phyloP scores from a whole-genome alignment of 352 stramenopile genomes.

The Blastocystis sp. region DNA sequence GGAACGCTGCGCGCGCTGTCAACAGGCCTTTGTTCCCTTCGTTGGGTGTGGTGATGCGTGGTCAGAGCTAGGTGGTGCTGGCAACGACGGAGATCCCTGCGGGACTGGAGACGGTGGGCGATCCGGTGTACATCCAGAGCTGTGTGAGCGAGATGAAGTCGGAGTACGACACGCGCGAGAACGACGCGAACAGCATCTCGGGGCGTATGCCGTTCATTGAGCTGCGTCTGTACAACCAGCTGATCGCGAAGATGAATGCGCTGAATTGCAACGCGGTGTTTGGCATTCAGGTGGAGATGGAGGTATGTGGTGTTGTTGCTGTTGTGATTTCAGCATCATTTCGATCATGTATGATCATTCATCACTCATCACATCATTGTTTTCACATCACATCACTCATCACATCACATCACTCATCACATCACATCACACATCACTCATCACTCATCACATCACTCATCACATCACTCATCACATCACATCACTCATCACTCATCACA shows the following conservation, averaged over 20 bases:
- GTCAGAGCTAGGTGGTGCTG: slow-evolving; percentile 69
- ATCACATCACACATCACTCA: not conserved
- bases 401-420: not conserved
- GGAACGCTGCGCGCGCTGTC: slow-evolving; percentile 22
- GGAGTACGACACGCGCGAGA: slow-evolving; percentile 82
- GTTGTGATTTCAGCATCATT: slow-evolving; percentile 7
- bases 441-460: too few species aligned
- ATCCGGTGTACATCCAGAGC: slow-evolving; percentile 90
- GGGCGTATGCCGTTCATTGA: slow-evolving; percentile 95
- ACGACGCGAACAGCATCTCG: slow-evolving; percentile 90
- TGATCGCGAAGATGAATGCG: slow-evolving; percentile 87
- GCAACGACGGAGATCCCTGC: slow-evolving; percentile 71
- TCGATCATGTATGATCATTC: not conserved
- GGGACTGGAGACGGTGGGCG: slow-evolving; percentile 82
- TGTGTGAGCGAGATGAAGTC: slow-evolving; percentile 81
- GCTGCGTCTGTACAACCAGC: slow-evolving; percentile 93
- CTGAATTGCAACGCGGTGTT: slow-evolving; percentile 93
- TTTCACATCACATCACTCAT: not conserved
- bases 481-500: not conserved
- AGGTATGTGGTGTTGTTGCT: slow-evolving; percentile 72
- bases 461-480: not conserved
- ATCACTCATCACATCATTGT: not conserved
- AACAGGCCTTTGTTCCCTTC: slow-evolving; percentile 31
- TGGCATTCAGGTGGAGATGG: slow-evolving; percentile 84
- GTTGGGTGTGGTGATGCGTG: not conserved